phyloP scores from a whole-genome alignment of 1,139 yeast genomes.

The Debaryomyces sp. region DNA sequence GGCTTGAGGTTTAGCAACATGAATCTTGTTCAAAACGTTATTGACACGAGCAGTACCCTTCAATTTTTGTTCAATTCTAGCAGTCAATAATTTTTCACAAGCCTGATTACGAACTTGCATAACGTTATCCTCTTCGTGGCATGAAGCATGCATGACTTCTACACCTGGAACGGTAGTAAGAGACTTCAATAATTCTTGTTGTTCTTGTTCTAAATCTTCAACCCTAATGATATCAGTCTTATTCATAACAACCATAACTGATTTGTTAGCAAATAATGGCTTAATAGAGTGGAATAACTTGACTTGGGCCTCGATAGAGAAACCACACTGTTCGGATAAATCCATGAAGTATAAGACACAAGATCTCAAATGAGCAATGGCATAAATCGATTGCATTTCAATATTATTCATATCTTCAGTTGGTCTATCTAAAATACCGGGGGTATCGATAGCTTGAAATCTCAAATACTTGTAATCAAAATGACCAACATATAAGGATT shows the following conservation, averaged over 20 bases:
- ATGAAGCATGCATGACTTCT: conserved; percentile 90
- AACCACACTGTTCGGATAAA: conserved; percentile 98
- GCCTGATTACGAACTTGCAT: conserved; percentile 97
- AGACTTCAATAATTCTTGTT: conserved; percentile 69
- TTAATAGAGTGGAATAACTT: conserved; percentile 95
- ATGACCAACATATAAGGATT: conserved; percentile 93
- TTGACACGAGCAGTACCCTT: conserved; percentile 90
- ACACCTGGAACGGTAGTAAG: conserved; percentile 72
- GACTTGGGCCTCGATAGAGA: conserved; percentile 95
- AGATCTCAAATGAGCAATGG: conserved; percentile 96
- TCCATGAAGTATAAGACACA: conserved; percentile 98
- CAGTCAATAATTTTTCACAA: conserved; percentile 91
- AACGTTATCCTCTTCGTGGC: conserved; percentile 92
- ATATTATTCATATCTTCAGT: conserved; percentile 99
- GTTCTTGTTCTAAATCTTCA: conserved; percentile 79
- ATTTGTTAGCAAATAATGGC: conserved; percentile 95
- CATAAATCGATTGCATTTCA: conserved; percentile 98
- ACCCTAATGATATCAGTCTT: conserved; percentile 87
- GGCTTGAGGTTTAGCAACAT: conserved; percentile 85
- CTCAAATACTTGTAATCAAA: conserved; percentile 96
- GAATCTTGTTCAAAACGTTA: conserved; percentile 91
- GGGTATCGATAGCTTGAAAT: conserved; percentile 98
- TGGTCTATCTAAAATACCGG: conserved; percentile 98
- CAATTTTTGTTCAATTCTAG: conserved; percentile 95
- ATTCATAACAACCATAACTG: conserved; percentile 93